Conservation (phyloP, 306 rosid genomes). For the Comarum palustre region DNA sequence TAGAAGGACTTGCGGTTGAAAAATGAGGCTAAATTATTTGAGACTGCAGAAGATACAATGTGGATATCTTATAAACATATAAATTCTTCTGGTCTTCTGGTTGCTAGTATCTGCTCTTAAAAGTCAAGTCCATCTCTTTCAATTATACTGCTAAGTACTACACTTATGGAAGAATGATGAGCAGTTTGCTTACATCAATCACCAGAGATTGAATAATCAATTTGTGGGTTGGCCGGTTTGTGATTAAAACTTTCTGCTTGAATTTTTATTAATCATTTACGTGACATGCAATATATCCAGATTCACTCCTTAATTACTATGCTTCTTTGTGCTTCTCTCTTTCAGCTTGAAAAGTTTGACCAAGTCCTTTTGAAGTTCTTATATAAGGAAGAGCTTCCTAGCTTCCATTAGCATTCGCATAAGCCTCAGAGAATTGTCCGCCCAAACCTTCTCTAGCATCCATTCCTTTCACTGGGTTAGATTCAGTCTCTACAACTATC, state of each 20-base stretch:
- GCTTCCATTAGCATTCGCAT: conserved; percentile 22
- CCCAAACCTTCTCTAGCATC: conserved; percentile 24
- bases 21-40: background rate
- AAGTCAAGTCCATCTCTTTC: conserved; percentile 33
- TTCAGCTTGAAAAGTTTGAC: conserved; percentile 61
- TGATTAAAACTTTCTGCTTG: conserved; percentile 22
- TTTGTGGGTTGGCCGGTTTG: conserved; percentile 5
- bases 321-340: conserved; percentile 20
- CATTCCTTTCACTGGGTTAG: conserved; percentile 36
- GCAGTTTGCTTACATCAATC: conserved; percentile 24
- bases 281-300: conserved; percentile 29
- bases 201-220: conserved; percentile 20
- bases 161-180: conserved; percentile 23
- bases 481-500: conserved; percentile 24
- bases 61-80: background rate
- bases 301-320: conserved; percentile 28
- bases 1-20: conserved; percentile 20
- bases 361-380: conserved; percentile 30
- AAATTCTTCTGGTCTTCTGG: conserved; percentile 26
- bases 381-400: conserved; percentile 40
- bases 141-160: background rate
- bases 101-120: conserved; percentile 17
- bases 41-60: background rate
- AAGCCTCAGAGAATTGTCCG: conserved; percentile 23
- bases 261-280: conserved; percentile 11